Evolutionary conservation across 1,139 yeast species (phyloP), one percentile per base, ranked within the genome.

Genomic region (Blastobotrys serpentis): DNA sequence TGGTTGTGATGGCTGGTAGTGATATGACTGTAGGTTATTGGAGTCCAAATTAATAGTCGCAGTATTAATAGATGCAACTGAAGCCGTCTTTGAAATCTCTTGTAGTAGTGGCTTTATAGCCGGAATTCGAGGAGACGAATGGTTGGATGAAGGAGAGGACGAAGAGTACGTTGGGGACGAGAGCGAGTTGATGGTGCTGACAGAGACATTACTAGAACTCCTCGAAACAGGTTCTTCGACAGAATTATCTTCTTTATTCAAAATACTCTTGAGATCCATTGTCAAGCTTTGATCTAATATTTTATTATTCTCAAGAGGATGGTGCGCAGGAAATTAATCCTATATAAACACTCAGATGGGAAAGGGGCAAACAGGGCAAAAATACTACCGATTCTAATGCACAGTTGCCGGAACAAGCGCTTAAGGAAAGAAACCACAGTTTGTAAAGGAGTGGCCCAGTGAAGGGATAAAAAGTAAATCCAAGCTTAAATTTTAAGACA

Each of bases 261-360:
- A 29, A 29, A 47, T 47, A 13, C 29, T 44, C n/a, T 41, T 47
- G 25, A 47, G 39, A 22, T 47, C 50, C 50, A 47, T 47, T 17
- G 30, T 26, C 22, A 19, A 30, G 16, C 16, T 32, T 18, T 32
- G 26, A 41, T 42, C 14, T 42, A 23, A n/a, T 34, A 26, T 16
- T n/a, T 32, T 26, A 16, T 26, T 26, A 17, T 17, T 41, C 6
- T 14, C 17, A 16, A 11, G 11, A 4, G 14, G 34, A 14, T n/a
- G 30, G 11, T 11, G 22, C 43, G 10, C 43, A 29, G 26, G 37
- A 32, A 42, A 32, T 32, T 17, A 36, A 36, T 17, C 26, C 40
- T 36, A 36, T 36, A 36, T 36, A 19, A 36, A 36, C 40, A 19
- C 40, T 36, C 25, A 36, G 40, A 19, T 17, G 22, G 19, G 22